These are phyloP conservation scores for Neurospora sp. DNA, from an alignment of 495 filamentous ascomycete species.

Conservation along the genomic window DNA sequence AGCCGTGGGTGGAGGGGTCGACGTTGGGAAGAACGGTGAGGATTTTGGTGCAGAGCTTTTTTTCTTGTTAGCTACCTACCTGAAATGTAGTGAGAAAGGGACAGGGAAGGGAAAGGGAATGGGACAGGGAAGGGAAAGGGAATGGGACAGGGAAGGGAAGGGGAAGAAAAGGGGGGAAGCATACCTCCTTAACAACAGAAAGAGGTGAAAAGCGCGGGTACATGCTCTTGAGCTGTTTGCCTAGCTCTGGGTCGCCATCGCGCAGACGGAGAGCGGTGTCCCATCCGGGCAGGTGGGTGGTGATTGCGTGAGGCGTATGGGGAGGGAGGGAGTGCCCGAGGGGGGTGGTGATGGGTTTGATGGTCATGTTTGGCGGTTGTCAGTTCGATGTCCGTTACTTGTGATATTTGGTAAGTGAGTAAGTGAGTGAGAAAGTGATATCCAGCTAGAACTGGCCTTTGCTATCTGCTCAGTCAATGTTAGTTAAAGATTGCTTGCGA, in stretches of 20 bases:
- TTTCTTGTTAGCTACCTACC: neutral
- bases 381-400: neutral
- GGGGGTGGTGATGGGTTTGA: conserved; percentile 23
- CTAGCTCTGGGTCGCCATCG: conserved; percentile 20
- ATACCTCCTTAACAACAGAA: conserved; percentile 14
- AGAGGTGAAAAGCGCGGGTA: conserved; percentile 35
- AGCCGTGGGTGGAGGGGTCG: conserved; percentile 13
- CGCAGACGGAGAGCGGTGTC: conserved; percentile 17
- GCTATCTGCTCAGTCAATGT: neutral
- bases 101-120: neutral
- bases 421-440: neutral
- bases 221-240: conserved; percentile 20
- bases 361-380: conserved; percentile 13
- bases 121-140: neutral
- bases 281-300: conserved; percentile 26
- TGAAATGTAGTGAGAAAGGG: neutral
- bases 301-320: conserved; percentile 30
- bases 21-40: conserved; percentile 10
- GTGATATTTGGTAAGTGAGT: neutral
- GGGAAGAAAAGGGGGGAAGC: neutral
- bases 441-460: neutral
- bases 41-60: conserved; percentile 20
- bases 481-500: no score
- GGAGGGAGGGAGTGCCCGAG: conserved; percentile 32
- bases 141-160: neutral